A percentile compares a stretch with the other conserved stretches of the same genome.
These are phyloP conservation scores for Hypoxylon sp. DNA, from an alignment of 2,329 filamentous ascomycete genomes.

Conservation along the genomic window DNA sequence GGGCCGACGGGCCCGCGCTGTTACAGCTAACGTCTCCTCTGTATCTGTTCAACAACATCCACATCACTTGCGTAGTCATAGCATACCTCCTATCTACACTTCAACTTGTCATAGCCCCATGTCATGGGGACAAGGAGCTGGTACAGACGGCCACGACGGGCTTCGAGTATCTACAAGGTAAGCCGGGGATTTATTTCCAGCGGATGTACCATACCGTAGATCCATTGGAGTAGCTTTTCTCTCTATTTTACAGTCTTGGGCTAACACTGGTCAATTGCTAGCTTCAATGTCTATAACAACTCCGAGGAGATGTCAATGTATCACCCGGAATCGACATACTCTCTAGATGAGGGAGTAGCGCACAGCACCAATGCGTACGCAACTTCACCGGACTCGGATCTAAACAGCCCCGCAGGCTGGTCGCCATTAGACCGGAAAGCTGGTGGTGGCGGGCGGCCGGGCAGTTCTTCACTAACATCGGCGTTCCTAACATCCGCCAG, in stretches of 20 bases:
- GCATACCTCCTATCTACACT: conserved; percentile 51
- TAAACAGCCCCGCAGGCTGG: conserved; percentile 50
- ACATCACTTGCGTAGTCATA: conserved; percentile 51
- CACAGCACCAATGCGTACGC: conserved; percentile 48
- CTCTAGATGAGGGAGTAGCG: conserved; percentile 48
- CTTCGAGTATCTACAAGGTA: conserved; percentile 49
- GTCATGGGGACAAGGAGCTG: conserved; percentile 47
- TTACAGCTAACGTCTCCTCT: conserved; percentile 47
- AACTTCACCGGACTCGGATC: conserved; percentile 49
- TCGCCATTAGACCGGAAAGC: conserved; percentile 47
- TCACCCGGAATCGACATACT: conserved; percentile 50
- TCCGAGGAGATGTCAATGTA: conserved; percentile 50
- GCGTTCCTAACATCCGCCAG: conserved; percentile 35
- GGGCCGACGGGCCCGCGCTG: conserved; percentile 47
- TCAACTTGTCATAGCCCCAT: conserved; percentile 50
- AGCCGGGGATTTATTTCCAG: conserved; percentile 24
- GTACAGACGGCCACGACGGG: conserved; percentile 46
- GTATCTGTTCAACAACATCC: conserved; percentile 46
- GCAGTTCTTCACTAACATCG: conserved; percentile 48
- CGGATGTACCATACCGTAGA: not conserved
- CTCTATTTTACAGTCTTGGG: conserved; percentile 3
- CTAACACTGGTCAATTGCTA: conserved; percentile 37
- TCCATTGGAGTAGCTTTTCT: not conserved
- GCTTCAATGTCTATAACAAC: conserved; percentile 50
- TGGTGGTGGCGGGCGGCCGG: conserved; percentile 30